Evolutionary conservation across 371 early-diverging fungal species (phyloP).

Genomic region (Syncephalis fuscata): DNA sequence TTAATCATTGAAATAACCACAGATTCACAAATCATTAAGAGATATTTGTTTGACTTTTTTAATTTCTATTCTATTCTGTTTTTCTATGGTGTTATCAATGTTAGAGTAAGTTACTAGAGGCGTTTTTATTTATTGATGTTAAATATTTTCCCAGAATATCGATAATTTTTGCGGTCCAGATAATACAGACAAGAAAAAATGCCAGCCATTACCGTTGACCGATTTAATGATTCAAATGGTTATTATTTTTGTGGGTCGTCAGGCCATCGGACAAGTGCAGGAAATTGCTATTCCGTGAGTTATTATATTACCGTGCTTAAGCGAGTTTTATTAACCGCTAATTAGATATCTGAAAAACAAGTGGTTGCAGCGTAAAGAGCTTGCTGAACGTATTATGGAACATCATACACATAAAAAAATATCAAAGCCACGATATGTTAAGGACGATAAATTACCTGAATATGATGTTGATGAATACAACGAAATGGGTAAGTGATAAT

Average conservation of each 20-base stretch:
- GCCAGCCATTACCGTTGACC: conserved; percentile 7
- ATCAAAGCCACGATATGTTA: conserved; percentile 18
- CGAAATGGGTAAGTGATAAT: conserved; percentile 7
- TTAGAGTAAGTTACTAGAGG: conserved; percentile 8
- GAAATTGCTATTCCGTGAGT: conserved; percentile 23
- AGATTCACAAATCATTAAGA: conserved; percentile 28
- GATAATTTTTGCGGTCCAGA: not conserved
- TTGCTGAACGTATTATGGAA: conserved; percentile 7
- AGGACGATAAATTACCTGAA: conserved; percentile 20
- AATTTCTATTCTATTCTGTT: conserved; percentile 31
- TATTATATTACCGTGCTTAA: not conserved
- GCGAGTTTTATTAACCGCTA: not conserved
- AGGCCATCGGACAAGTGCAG: conserved; percentile 18
- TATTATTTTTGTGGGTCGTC: conserved; percentile 31
- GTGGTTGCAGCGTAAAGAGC: conserved; percentile 11
- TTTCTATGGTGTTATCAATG: conserved; percentile 30
- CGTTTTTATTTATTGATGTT: too few relatives aligned
- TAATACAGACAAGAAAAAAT: not conserved
- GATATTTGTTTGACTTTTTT: conserved; percentile 30
- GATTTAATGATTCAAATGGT: conserved; percentile 31
- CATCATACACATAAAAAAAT: conserved; percentile 5
- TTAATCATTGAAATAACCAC: not conserved
- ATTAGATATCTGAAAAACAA: conserved; percentile 10
- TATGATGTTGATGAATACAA: conserved; percentile 15
- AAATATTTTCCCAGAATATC: too few relatives aligned